Evolutionary conservation across 1,139 yeast genomes (phyloP).

Genomic region (Debaryomyces udenii): DNA sequence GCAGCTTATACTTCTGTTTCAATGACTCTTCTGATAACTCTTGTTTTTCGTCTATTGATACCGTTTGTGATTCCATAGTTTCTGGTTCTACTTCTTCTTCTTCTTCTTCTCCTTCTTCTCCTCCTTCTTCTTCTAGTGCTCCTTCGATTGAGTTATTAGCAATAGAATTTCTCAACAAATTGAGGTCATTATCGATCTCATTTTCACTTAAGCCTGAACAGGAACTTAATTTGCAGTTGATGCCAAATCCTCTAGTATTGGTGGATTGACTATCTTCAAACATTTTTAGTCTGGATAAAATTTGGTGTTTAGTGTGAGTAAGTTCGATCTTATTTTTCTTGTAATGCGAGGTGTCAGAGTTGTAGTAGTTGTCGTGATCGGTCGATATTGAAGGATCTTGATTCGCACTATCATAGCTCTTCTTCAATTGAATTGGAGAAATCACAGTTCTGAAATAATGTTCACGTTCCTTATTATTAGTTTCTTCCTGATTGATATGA

Average conservation of each 20-base stretch:
- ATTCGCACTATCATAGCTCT: constrained; percentile 12
- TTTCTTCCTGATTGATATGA: constrained; percentile 21
- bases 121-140: not conserved
- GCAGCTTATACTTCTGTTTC: constrained; percentile 9
- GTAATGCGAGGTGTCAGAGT: constrained; percentile 26
- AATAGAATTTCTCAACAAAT: constrained; percentile 15
- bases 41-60: constrained; percentile 6
- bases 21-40: constrained; percentile 9
- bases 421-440: constrained; percentile 21
- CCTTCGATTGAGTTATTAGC: constrained; percentile 4
- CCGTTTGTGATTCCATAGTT: constrained; percentile 4
- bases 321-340: constrained; percentile 39
- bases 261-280: constrained; percentile 5
- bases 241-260: constrained; percentile 2
- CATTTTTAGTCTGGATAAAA: constrained; percentile 1
- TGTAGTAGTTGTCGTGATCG: constrained; percentile 33
- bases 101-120: not conserved
- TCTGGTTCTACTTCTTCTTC: constrained; percentile 1
- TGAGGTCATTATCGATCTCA: constrained; percentile 31
- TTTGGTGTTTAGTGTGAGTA: constrained; percentile 29
- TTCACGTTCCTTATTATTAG: constrained; percentile 19
- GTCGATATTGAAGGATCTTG: constrained; percentile 12
- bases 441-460: constrained; percentile 38
- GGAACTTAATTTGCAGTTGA: constrained; percentile 15
- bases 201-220: constrained; percentile 27